Conservation (phyloP, 139 green algal species). For the Cymbomonas tetramitiformis region DNA sequence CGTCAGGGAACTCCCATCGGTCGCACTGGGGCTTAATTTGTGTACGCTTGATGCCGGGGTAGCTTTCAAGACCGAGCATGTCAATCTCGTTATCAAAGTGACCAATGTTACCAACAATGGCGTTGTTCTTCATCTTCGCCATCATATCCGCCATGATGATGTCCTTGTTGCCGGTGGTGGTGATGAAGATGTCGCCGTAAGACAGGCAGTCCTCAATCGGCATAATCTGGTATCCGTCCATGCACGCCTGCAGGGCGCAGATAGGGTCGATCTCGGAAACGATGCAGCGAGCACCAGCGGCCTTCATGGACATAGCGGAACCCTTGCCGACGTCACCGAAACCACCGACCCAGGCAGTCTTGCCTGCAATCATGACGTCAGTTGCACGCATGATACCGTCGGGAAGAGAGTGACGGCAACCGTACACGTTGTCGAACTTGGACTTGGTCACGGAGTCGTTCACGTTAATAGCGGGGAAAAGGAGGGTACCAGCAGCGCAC, state of each 20-base stretch:
- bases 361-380: slow-evolving; percentile 88
- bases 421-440: slow-evolving; percentile 99
- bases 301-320: slow-evolving; percentile 87
- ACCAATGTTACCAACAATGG: slow-evolving; percentile 98
- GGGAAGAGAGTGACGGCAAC: slow-evolving; percentile 95
- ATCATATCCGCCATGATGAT: slow-evolving; percentile 94
- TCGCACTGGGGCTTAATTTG: slow-evolving; percentile 94
- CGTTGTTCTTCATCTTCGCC: slow-evolving; percentile 99
- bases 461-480: slow-evolving; percentile 99
- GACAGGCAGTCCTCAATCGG: slow-evolving; percentile 73
- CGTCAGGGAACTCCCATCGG: slow-evolving; percentile 97
- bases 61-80: slow-evolving; percentile 80
- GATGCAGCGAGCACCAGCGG: slow-evolving; percentile 75
- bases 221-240: slow-evolving; percentile 80
- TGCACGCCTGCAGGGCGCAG: slow-evolving; percentile 89
- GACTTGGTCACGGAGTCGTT: slow-evolving; percentile 99
- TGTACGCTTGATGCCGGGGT: slow-evolving; percentile 80
- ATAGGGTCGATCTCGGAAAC: slow-evolving; percentile 97
- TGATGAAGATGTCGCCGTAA: slow-evolving; percentile 91
- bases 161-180: slow-evolving; percentile 97
- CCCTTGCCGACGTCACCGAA: slow-evolving; percentile 99
- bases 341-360: slow-evolving; percentile 56
- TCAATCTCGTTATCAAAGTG: slow-evolving; percentile 99
- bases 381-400: slow-evolving; percentile 99
- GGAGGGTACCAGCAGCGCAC: slow-evolving; percentile 60